phyloP scores from a whole-genome alignment of 73 alveolate genomes.

The Paramecium sexaurelia region DNA sequence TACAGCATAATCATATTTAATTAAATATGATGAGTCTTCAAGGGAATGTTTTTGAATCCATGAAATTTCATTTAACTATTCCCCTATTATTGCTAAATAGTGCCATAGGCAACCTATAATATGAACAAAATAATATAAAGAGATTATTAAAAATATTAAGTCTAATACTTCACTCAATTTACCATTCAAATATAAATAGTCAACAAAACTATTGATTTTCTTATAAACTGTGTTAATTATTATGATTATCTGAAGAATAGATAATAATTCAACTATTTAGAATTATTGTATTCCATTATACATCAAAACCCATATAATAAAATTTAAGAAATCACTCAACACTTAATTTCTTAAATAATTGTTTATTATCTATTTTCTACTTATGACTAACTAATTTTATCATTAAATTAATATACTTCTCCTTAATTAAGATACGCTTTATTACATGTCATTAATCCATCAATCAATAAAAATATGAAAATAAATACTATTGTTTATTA shows the following conservation, averaged over 20 bases:
- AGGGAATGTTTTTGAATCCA: background rate
- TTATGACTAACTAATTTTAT: background rate
- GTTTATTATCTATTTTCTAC: background rate
- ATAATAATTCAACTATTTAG: background rate
- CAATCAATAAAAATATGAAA: background rate
- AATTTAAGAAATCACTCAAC: background rate
- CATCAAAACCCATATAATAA: background rate
- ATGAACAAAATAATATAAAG: constrained; percentile 9
- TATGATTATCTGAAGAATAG: background rate
- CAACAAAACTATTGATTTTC: background rate
- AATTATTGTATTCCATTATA: background rate
- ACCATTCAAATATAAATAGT: constrained; percentile 8
- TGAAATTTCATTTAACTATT: background rate
- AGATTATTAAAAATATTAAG: background rate
- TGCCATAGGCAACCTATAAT: constrained; percentile 24
- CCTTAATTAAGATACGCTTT: background rate
- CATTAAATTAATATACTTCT: background rate
- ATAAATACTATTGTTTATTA: background rate
- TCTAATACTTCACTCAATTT: constrained; percentile 10
- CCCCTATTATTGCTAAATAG: background rate
- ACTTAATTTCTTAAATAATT: background rate
- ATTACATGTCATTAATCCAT: constrained; percentile 17
- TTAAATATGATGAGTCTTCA: background rate
- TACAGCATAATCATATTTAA: constrained; percentile 39
- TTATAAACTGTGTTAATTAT: background rate